phyloP scores from a whole-genome alignment of 352 stramenopile species.

The Globisporangium abappressorium region DNA sequence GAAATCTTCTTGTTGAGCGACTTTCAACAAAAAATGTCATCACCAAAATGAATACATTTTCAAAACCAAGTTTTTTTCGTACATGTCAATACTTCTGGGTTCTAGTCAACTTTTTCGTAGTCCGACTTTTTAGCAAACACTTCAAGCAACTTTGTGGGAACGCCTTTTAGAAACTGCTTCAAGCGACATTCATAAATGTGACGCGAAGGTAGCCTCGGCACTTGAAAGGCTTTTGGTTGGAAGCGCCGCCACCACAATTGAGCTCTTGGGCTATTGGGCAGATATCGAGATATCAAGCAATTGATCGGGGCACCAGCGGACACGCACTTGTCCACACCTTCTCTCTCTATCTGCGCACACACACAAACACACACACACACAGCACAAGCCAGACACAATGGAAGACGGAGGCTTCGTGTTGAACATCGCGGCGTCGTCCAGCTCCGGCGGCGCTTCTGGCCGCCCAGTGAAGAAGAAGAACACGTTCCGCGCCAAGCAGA shows the following conservation, averaged over 20 bases:
- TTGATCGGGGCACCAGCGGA: neutral
- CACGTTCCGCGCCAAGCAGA: slow-evolving; percentile 76
- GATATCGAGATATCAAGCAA: neutral
- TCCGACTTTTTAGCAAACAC: no score
- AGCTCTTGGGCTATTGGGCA: neutral
- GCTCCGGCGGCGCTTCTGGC: slow-evolving; percentile 19
- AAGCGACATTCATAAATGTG: neutral
- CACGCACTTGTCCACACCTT: neutral
- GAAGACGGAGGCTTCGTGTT: slow-evolving; percentile 67
- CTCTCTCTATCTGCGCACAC: neutral
- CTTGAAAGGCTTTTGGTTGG: slow-evolving; percentile 4
- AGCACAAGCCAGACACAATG: slow-evolving; percentile 19
- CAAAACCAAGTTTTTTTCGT: no score
- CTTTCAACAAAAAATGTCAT: no score
- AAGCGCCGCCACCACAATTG: neutral
- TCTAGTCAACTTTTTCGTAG: no score
- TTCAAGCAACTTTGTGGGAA: no score
- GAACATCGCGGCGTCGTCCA: slow-evolving; percentile 64
- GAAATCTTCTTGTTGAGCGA: no score
- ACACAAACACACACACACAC: neutral
- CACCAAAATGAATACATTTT: no score
- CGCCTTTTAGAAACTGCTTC: neutral
- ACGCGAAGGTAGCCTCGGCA: neutral
- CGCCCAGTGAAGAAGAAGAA: slow-evolving; percentile 65
- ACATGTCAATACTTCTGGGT: no score